phyloP scores from a whole-genome alignment of 257 asterid genomes.

The Perilla frutescens region DNA sequence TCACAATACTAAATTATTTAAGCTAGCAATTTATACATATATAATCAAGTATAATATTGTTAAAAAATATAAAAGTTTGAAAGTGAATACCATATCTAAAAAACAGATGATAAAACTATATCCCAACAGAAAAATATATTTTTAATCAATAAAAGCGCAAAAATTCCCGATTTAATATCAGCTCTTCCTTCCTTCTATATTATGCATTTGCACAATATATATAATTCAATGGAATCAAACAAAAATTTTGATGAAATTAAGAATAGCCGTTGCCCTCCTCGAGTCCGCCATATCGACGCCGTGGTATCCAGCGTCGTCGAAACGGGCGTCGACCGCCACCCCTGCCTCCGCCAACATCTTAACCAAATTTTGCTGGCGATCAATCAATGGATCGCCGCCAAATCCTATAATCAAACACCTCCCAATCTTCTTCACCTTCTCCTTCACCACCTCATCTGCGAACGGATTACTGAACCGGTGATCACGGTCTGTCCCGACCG shows the following conservation, averaged over 20 bases:
- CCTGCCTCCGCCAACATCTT: slow-evolving; percentile 67
- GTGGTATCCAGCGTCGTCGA: slow-evolving; percentile 76
- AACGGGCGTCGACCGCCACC: slow-evolving; percentile 72
- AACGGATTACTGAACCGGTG: slow-evolving; percentile 79
- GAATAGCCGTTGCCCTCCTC: slow-evolving; percentile 56
- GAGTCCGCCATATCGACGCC: slow-evolving; percentile 68
- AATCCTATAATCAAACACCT: slow-evolving; percentile 78
- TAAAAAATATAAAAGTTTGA: too few relatives aligned
- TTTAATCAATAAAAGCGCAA: too few relatives aligned
- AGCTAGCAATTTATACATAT: too few relatives aligned
- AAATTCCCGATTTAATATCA: too few relatives aligned
- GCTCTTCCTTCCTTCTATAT: too few relatives aligned
- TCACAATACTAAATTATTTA: too few relatives aligned
- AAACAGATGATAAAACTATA: too few relatives aligned
- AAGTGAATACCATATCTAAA: too few relatives aligned
- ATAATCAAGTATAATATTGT: too few relatives aligned
- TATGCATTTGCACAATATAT: too few relatives aligned
- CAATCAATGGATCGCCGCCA: slow-evolving; percentile 78
- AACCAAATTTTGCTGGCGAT: slow-evolving; percentile 68
- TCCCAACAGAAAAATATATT: too few relatives aligned
- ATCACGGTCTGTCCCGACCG: slow-evolving; percentile 66
- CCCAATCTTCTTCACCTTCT: slow-evolving; percentile 53
- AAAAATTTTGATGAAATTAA: slow-evolving; percentile 63
- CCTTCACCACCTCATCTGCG: slow-evolving; percentile 25
- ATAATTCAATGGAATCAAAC: slow-evolving; percentile 42